Conservation (phyloP, 2,329 filamentous ascomycete species). For the Cryphonectria japonica region DNA sequence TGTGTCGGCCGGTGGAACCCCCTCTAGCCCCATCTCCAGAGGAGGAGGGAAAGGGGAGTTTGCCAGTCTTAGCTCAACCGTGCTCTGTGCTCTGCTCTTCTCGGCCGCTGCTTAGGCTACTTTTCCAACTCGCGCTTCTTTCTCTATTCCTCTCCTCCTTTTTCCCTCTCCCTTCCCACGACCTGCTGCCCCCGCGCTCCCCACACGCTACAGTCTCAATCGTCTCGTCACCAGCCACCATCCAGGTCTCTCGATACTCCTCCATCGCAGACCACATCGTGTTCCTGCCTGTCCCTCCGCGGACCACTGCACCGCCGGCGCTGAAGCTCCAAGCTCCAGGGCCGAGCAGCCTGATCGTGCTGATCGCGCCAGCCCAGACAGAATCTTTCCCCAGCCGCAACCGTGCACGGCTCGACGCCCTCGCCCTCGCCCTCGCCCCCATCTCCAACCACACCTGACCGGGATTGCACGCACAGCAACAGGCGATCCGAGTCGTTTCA, state of each 20-base stretch:
- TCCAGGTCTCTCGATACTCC: neutral
- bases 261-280: neutral
- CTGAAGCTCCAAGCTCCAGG: constrained; percentile 7
- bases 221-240: neutral
- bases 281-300: neutral
- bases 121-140: constrained; percentile 13
- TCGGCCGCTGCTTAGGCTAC: constrained; percentile 10
- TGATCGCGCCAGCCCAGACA: constrained; percentile 15
- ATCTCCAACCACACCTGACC: constrained; percentile 8
- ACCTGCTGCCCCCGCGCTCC: neutral
- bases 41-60: constrained; percentile 12
- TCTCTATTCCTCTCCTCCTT: constrained; percentile 8
- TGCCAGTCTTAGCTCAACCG: constrained; percentile 17
- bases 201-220: neutral
- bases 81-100: constrained; percentile 6
- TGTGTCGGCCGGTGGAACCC: constrained; percentile 14
- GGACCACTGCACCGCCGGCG: constrained; percentile 5
- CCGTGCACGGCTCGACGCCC: neutral
- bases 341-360: constrained; percentile 8
- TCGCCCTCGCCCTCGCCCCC: neutral
- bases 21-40: constrained; percentile 17
- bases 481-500: neutral
- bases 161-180: constrained; percentile 11
- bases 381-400: constrained; percentile 12
- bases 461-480: neutral